Base-by-base conservation (phyloP, 306 rosid genomes). In the Benincasa hispida region DNA sequence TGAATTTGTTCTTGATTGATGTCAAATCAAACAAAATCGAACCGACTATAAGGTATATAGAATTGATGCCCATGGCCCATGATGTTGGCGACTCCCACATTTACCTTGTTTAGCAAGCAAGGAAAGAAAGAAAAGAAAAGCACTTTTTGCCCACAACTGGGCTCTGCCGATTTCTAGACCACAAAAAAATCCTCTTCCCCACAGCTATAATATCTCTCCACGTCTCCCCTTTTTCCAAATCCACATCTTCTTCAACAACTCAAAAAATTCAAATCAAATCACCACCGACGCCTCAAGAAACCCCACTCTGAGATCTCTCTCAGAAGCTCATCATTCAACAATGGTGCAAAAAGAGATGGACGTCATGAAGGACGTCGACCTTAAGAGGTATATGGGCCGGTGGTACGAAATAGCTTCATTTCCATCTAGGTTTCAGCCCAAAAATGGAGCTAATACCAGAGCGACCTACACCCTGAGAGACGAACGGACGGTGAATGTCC, bases 351-450 rank as follows among this genome's bases (percentile, higher is more conserved):
- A 86, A 77, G 89, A 78, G 56, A 88, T 94, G 97, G 81, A 82
- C 1, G 97, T 89, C 5, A 92, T 80, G 75, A 90, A 75, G 83
- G 80, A 78, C 30, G 37, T 94, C 7, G 96, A 94, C 76, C 1
- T 94, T 27, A 34, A 83, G 77, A 72, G 92, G 25, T 94, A 92
- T 86, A 90, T 88, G 95, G 99, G 99, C 7, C 84, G 96, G 3
- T 94, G 99, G 99, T 94, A 91, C 67, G 99, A 94, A 81, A 94
- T 94, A 19, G 96, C 97, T 0, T 94, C 91, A 13, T 88, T 91
- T 70, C 99, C 96, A 19, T 90, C 97, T 2, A 11, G 53, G 32
- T 85, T 85, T 80, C 97, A 94, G 58, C 97, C 96, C 8, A 89
- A 58, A 53, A 79, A 75, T 50, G 99, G 99, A 0, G 84, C 45